phyloP scores from a whole-genome alignment of 2,329 filamentous ascomycete genomes.

The Penicillium brasilianum region DNA sequence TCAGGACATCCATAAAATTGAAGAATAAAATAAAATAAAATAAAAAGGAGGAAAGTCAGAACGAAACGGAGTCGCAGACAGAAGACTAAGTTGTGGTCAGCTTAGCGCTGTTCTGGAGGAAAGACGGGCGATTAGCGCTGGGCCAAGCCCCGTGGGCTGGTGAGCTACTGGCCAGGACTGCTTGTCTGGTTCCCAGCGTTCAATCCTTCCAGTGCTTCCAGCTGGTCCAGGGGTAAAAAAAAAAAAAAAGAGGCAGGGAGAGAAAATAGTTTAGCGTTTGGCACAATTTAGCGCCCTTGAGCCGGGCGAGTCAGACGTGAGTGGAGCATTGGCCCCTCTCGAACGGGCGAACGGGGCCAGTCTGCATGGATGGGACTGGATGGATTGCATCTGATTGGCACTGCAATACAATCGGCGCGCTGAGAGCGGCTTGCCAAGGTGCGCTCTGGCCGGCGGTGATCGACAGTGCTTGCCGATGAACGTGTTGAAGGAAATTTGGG shows the following conservation, averaged over 20 bases:
- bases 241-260: not conserved
- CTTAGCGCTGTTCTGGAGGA: not conserved
- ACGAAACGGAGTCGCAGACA: not conserved
- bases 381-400: constrained; percentile 27
- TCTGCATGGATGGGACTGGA: constrained; percentile 19
- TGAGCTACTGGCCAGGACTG: not conserved
- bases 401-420: constrained; percentile 18
- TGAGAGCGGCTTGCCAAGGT: constrained; percentile 23
- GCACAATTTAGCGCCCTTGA: constrained; percentile 5
- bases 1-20: not conserved
- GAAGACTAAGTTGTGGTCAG: not conserved
- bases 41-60: not conserved
- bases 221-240: constrained; percentile 2
- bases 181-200: not conserved
- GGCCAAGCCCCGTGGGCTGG: not conserved
- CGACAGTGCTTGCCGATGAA: constrained; percentile 24
- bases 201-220: not conserved
- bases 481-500: constrained; percentile 8
- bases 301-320: not conserved
- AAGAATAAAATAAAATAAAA: constrained; percentile 4
- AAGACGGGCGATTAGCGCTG: constrained; percentile 6
- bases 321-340: not conserved
- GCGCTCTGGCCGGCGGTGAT: constrained; percentile 27
- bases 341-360: constrained; percentile 10
- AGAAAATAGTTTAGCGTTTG: not conserved